Evolutionary conservation across 2,329 filamentous ascomycete species (phyloP).

Genomic region (Fusarium sp.): DNA sequence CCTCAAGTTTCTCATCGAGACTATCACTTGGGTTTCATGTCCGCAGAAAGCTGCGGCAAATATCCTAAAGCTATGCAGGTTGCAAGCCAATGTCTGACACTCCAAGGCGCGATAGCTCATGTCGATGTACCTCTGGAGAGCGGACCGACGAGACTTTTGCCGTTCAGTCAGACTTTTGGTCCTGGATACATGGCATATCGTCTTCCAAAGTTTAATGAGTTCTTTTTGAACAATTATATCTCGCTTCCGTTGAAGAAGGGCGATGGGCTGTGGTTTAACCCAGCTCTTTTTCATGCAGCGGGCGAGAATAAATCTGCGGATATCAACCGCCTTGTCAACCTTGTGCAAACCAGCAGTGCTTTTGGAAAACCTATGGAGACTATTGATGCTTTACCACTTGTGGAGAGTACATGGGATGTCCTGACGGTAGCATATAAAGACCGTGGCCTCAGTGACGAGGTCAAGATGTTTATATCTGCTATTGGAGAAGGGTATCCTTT

Average conservation of each 20-base stretch:
- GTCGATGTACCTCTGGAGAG: slow-evolving; percentile 69
- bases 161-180: slow-evolving; percentile 70
- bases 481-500: slow-evolving; percentile 72
- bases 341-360: slow-evolving; percentile 72
- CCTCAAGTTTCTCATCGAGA: slow-evolving; percentile 72
- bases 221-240: slow-evolving; percentile 67
- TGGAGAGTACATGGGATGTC: slow-evolving; percentile 61
- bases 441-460: slow-evolving; percentile 56
- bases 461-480: slow-evolving; percentile 63
- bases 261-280: slow-evolving; percentile 74
- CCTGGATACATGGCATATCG: slow-evolving; percentile 71
- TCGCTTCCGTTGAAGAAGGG: slow-evolving; percentile 66
- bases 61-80: slow-evolving; percentile 67
- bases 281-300: slow-evolving; percentile 73
- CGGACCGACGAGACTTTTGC: slow-evolving; percentile 72
- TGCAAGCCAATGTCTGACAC: slow-evolving; percentile 68
- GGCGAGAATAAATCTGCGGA: slow-evolving; percentile 65
- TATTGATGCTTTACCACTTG: slow-evolving; percentile 64
- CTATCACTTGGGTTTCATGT: slow-evolving; percentile 75
- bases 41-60: slow-evolving; percentile 57
- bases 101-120: slow-evolving; percentile 74
- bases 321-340: slow-evolving; percentile 69
- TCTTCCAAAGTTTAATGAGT: slow-evolving; percentile 64
- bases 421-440: slow-evolving; percentile 51
- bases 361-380: slow-evolving; percentile 75